Evolutionary conservation across 345 rosid genomes (phyloP), one percentile per base, ranked within the genome.

Genomic region (Corymbia maculata): DNA sequence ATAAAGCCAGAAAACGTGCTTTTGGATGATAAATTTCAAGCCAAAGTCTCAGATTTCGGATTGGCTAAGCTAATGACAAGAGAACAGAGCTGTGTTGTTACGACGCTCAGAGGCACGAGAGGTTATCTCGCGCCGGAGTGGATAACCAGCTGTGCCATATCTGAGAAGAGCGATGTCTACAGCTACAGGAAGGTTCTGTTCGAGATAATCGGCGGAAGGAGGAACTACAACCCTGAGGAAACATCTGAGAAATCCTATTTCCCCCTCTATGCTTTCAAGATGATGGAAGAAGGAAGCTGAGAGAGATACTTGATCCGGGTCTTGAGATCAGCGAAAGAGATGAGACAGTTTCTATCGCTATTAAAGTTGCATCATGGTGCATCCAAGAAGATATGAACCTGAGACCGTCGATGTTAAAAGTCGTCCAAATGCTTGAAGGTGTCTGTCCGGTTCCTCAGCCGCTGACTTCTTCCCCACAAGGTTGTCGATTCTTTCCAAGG

Each of bases 391-490:
- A 96, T 50, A 97, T 96, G 99, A 50, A 82, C 85, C 68, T 91
- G n/a, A 93, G 99, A 90, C 98, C 98, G 45, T 88, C 97, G 21
- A 97, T 96, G 98, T 68, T 92, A 52, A 97, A 93, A 93, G 98
- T 96, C 45, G 97, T 95, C 85, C 99, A 97, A 52, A 97, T 97
- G 99, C 98, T 96, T 51, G 99, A 96, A 93, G 98, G 99, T 32
- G 90, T 97, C 61, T 92, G 90, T 85, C 89, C 88, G 1, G 98
- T 97, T 87, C 89, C 94, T 51, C 90, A 90, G 61, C 99, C 97
- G 6, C 99, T 98, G 11, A 49, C 86, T 24, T 95, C 93, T 44
- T 95, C 97, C 6, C 94, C 96, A 24, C 44, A 93, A 90, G 96
- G 95, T 3, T 90, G 92, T 24, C 94, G 96, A 36, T 91, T 97